Evolutionary conservation across 192 early-diverging fungal genomes (phyloP).

Genomic region (Endogone sp.): DNA sequence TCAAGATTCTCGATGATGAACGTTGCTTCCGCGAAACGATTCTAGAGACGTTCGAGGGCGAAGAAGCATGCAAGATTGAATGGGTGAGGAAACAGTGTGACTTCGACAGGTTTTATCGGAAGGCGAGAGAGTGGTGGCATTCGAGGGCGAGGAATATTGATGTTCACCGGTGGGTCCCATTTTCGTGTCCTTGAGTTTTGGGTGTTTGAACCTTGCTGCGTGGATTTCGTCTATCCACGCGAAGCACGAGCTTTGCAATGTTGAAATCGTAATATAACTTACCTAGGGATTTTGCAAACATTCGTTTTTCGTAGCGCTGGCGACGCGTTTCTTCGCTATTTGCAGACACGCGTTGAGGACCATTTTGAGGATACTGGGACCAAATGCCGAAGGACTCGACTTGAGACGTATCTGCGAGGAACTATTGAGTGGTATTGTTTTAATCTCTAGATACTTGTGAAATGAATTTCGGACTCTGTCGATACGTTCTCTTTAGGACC

Average conservation of each 20-base stretch:
- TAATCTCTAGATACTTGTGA: too few relatives aligned
- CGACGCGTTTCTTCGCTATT: neutral
- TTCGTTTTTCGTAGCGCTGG: neutral
- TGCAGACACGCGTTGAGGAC: neutral
- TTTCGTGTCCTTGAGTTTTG: too few relatives aligned
- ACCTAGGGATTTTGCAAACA: too few relatives aligned
- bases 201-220: too few relatives aligned
- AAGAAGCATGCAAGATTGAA: neutral
- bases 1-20: neutral
- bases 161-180: neutral
- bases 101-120: neutral
- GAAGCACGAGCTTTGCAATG: too few relatives aligned
- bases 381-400: neutral
- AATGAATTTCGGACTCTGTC: too few relatives aligned
- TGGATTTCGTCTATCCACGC: too few relatives aligned
- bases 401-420: neutral
- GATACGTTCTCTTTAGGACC: too few relatives aligned
- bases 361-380: neutral
- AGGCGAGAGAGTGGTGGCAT: neutral
- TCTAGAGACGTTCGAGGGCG: neutral
- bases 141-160: neutral
- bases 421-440: neutral
- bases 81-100: neutral
- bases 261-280: too few relatives aligned
- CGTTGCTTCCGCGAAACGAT: neutral